phyloP scores from a whole-genome alignment of 73 alveolate species.

The Paramecium primaurelia region DNA sequence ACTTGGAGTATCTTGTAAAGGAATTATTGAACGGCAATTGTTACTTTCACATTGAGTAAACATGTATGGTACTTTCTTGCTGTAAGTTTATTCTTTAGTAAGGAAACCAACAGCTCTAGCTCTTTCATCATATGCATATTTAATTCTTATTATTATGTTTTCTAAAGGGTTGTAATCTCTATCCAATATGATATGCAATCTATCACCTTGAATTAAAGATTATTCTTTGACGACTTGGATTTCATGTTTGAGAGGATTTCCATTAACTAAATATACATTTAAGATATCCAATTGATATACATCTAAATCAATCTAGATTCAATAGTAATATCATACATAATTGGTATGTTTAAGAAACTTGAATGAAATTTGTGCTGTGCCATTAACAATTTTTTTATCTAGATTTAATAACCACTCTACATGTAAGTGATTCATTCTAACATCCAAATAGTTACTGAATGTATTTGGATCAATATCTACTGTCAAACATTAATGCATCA shows the following conservation, averaged over 20 bases:
- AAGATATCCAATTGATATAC: neutral
- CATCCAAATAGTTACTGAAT: neutral
- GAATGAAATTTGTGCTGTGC: neutral
- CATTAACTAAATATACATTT: neutral
- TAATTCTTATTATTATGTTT: neutral
- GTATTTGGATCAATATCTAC: neutral
- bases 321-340: neutral
- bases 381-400: neutral
- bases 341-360: neutral
- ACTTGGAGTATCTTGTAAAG: constrained; percentile 97
- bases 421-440: neutral
- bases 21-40: constrained; percentile 89
- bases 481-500: neutral
- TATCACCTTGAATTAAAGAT: constrained; percentile 3
- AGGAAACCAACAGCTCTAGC: constrained; percentile 72
- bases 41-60: constrained; percentile 93
- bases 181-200: neutral
- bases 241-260: neutral
- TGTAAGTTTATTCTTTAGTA: constrained; percentile 82
- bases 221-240: neutral
- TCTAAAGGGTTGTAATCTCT: neutral
- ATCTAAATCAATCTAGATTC: neutral
- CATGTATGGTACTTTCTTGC: constrained; percentile 80
- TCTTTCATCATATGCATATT: constrained; percentile 33
- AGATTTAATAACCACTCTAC: neutral